Conservation (phyloP, 192 early-diverging fungal genomes). For the Backusella morwellensis region DNA sequence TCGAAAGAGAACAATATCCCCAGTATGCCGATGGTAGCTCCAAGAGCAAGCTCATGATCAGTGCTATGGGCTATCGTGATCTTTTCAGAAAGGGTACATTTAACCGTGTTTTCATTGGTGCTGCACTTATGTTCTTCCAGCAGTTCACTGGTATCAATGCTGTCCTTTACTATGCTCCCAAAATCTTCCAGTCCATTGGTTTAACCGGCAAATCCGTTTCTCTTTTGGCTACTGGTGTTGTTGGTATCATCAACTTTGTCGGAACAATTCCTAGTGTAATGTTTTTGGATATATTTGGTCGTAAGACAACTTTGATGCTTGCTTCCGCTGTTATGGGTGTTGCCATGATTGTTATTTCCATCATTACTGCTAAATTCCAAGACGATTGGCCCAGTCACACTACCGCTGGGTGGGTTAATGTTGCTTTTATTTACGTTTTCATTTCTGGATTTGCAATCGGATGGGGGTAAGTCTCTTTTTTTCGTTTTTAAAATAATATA, state of each 20-base stretch:
- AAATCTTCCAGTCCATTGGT: slow-evolving; percentile 58
- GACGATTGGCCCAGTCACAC: slow-evolving; percentile 25
- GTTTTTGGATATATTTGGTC: slow-evolving; percentile 69
- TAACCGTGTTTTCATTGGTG: slow-evolving; percentile 51
- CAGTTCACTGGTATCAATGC: slow-evolving; percentile 78
- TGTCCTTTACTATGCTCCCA: slow-evolving; percentile 69
- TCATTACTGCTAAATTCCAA: slow-evolving; percentile 40
- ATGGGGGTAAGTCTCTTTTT: background rate
- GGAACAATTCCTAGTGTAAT: slow-evolving; percentile 73
- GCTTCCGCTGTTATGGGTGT: slow-evolving; percentile 47
- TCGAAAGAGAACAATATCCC: slow-evolving; percentile 23
- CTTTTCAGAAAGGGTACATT: slow-evolving; percentile 49
- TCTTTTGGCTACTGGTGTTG: slow-evolving; percentile 59
- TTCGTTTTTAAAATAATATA: background rate
- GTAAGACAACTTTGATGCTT: slow-evolving; percentile 59
- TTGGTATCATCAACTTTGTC: slow-evolving; percentile 72
- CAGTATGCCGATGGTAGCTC: slow-evolving; percentile 11
- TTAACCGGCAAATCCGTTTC: slow-evolving; percentile 44
- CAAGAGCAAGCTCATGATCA: slow-evolving; percentile 16
- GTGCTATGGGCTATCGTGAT: slow-evolving; percentile 37
- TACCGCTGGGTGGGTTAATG: slow-evolving; percentile 31
- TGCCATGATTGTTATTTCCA: slow-evolving; percentile 36
- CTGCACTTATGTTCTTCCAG: slow-evolving; percentile 61
- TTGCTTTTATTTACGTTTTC: slow-evolving; percentile 71
- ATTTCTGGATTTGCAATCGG: slow-evolving; percentile 63